phyloP scores from a whole-genome alignment of 2,329 filamentous ascomycete genomes.

The Cladophialophora bantiana region DNA sequence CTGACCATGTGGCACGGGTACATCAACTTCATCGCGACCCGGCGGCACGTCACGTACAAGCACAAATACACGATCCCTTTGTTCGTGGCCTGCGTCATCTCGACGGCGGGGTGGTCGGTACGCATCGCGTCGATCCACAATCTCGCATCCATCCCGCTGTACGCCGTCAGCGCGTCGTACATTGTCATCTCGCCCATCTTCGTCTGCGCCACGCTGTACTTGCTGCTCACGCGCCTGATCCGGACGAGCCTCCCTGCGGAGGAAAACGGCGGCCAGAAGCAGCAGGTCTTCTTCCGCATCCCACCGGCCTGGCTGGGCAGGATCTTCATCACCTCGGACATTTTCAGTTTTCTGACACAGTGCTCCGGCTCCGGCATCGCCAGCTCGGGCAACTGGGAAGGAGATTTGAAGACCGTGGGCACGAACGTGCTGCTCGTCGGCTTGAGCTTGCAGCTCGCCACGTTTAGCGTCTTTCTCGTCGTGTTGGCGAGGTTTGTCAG shows the following conservation, averaged over 20 bases:
- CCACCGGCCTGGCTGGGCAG: constrained; percentile 52
- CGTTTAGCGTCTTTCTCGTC: constrained; percentile 42
- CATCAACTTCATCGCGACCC: constrained; percentile 52
- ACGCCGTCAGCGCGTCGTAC: constrained; percentile 50
- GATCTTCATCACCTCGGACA: constrained; percentile 56
- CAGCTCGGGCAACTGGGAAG: constrained; percentile 53
- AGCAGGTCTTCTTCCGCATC: constrained; percentile 49
- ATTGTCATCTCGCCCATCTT: constrained; percentile 60
- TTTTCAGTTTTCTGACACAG: constrained; percentile 57
- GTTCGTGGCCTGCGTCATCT: constrained; percentile 52
- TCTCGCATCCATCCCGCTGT: constrained; percentile 47
- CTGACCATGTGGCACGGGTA: constrained; percentile 50
- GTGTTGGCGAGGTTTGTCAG: constrained; percentile 39
- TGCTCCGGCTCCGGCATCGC: constrained; percentile 55
- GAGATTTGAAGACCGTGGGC: constrained; percentile 39
- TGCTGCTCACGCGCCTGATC: constrained; percentile 59
- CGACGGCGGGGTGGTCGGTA: constrained; percentile 53
- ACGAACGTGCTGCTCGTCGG: constrained; percentile 40
- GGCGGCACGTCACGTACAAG: constrained; percentile 45
- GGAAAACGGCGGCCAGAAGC: constrained; percentile 19
- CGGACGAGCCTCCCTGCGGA: constrained; percentile 46
- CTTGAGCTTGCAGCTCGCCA: constrained; percentile 42
- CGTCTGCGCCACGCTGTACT: constrained; percentile 59
- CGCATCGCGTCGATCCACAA: constrained; percentile 50
- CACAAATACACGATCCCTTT: constrained; percentile 53